A percentile compares a stretch with the other conserved stretches of the same genome.
Evolutionary conservation across 2,329 filamentous ascomycete species (phyloP).

Genomic region (Pseudogymnoascus sp.): DNA sequence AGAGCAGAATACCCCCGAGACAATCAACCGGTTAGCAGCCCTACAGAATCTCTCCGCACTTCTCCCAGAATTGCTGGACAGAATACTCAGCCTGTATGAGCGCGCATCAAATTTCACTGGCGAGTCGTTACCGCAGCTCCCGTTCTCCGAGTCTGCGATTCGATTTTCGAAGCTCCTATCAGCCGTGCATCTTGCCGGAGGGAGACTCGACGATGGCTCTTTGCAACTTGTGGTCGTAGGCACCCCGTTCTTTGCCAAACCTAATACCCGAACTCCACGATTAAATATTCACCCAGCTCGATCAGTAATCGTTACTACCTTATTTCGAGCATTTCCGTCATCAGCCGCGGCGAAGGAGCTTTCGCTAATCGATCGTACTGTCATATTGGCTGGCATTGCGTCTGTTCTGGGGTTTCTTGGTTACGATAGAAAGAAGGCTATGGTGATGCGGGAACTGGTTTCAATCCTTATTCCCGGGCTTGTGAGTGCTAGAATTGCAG

Average conservation of each 20-base stretch:
- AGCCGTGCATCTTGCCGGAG: slow-evolving; percentile 59
- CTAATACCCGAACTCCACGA: slow-evolving; percentile 42
- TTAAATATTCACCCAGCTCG: slow-evolving; percentile 52
- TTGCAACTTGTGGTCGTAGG: slow-evolving; percentile 62
- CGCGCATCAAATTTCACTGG: slow-evolving; percentile 55
- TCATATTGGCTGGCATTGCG: slow-evolving; percentile 78
- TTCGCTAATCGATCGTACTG: slow-evolving; percentile 67
- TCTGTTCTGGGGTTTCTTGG: slow-evolving; percentile 76
- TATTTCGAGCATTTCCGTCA: slow-evolving; percentile 67
- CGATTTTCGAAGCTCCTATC: slow-evolving; percentile 66
- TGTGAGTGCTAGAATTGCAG: slow-evolving; percentile 83
- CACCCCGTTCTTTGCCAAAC: slow-evolving; percentile 46
- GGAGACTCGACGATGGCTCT: slow-evolving; percentile 53
- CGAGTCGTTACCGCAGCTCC: slow-evolving; percentile 64
- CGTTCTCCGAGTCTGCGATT: slow-evolving; percentile 67
- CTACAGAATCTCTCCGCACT: slow-evolving; percentile 50
- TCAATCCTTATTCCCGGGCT: slow-evolving; percentile 76
- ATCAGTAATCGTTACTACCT: slow-evolving; percentile 56
- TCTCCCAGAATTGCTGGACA: slow-evolving; percentile 68
- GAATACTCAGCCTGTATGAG: slow-evolving; percentile 68
- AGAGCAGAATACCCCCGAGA: slow-evolving; percentile 28
- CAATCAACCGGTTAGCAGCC: slow-evolving; percentile 28
- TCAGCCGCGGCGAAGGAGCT: slow-evolving; percentile 58
- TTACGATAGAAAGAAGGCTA: slow-evolving; percentile 81
- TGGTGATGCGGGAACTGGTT: slow-evolving; percentile 81